These are phyloP conservation scores for Solanum pinnatisectum DNA, from an alignment of 257 asterid genomes.

Conservation along the genomic window DNA sequence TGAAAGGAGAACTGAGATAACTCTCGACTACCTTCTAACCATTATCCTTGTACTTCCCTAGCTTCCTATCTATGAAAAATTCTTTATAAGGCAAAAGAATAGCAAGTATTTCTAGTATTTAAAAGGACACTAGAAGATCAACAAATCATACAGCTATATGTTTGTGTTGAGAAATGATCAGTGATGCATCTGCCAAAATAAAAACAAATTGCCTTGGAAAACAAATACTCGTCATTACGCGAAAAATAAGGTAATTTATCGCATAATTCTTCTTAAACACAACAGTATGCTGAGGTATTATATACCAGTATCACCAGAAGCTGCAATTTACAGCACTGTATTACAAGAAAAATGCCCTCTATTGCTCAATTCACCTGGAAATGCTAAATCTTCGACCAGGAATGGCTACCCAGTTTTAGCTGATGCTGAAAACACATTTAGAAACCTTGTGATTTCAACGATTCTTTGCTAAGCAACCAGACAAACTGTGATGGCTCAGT, in stretches of 20 bases:
- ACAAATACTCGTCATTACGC: background rate
- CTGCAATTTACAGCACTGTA: background rate
- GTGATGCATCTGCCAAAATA: background rate
- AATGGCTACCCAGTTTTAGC: slow-evolving; percentile 1
- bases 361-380: background rate
- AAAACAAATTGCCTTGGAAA: background rate
- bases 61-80: background rate
- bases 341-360: background rate
- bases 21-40: background rate
- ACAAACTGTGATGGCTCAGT: background rate
- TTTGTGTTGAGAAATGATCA: background rate
- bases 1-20: background rate
- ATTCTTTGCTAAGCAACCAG: slow-evolving; percentile 25
- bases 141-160: background rate
- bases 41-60: background rate
- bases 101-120: background rate
- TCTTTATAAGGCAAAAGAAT: background rate
- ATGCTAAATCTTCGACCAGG: background rate
- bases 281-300: background rate
- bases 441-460: slow-evolving; percentile 13
- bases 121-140: background rate
- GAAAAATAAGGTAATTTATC: background rate
- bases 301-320: background rate
- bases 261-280: background rate
- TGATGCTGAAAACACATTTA: slow-evolving; percentile 29